Evolutionary conservation across 495 filamentous ascomycete genomes (phyloP), one percentile per base, ranked within the genome.

Genomic region (Hypoxylon lenormandii): DNA sequence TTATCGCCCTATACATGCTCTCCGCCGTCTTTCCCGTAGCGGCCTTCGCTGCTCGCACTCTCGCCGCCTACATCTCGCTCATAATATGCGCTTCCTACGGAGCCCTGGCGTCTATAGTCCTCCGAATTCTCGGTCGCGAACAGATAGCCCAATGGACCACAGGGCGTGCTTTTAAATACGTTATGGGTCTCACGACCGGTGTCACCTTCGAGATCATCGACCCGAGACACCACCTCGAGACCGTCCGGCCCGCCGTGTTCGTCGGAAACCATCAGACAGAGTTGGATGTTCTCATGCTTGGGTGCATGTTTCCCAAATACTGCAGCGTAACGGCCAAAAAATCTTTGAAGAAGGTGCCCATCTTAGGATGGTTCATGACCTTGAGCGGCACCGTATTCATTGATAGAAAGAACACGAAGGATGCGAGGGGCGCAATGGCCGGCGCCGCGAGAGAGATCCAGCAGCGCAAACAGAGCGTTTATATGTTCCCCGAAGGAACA

Each of bases 321-420:
- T 96, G 91, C 81, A 91, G 88, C 75, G 92, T 99, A 47, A 97
- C 94, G 4, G 93, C 94, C 40, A 99, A 99, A 86, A 88, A 90
- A 72, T 90, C 87, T 36, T 81, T 99, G 67, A 89, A 88, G 70
- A 86, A 84, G 45, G 78, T 89, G n/a, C 95, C 95, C 1, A 89
- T 99, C 75, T 82, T 99, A 43, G 95, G 95, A 52, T 97, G 93
- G 94, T 99, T 96, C 80, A 98, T 98, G 96, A 72, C 87, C 37
- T 83, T 98, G 18, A 91, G 88, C 40, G 92, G 93, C 51, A 91
- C 92, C 61, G 90, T 99, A 45, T 99, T 98, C 78, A 96, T 99
- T 80, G 92, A 99, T 74, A 90, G 95, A 70, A 83, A 85, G 49
- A 96, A 97, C 73, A 87, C 87, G 33, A 82, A 87, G 61, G 90